Base-by-base conservation (phyloP, 2,329 filamentous ascomycete species). In the Beauveria bassiana region DNA sequence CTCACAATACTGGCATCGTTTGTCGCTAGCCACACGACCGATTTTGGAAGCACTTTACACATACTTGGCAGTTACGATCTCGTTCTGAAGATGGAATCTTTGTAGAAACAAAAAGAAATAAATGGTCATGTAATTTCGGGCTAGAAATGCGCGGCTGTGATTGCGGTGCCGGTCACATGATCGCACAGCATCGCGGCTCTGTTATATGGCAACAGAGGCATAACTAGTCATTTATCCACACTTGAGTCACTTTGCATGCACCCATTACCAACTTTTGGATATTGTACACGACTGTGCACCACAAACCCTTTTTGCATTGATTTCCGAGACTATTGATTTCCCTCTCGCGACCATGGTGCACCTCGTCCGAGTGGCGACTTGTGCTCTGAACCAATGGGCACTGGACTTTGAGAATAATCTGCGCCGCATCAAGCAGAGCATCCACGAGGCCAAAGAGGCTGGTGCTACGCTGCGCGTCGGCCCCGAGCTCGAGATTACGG, bases 331-430 rank as follows among this genome's bases (percentile, higher is more conserved):
- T 16, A 38, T 38, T 16, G 34, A 16, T 14, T 14, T 14, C 2
- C 3, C 28, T 0, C 12, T 5, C 50, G 43, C 47, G 20, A 63
- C 57, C 14, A 66, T 65, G 18, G 72, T 72, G 71, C 65, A 65
- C 2, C 72, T 70, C 51, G 64, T 75, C 34, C 73, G 72, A 3
- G 71, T 75, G 28, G 73, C 73, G 3, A 71, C 73, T 26, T 71
- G 71, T 20, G 73, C 73, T 18, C 62, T 74, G 8, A 61, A 20
- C 69, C 71, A 12, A 74, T 73, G 47, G 69, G 74, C 9, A 70
- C 82, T 88, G 8, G 86, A 88, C 68, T 88, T 83, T 66, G 77
- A 82, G 64, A 86, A 86, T 43, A 90, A 90, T 68, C 72, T 78
- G 2, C 77, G 80, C 54, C 78, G 87, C 20, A 89, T 90, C 65